Evolutionary conservation across 805 yeast genomes (phyloP), one percentile per base, ranked within the genome.

Genomic region (Pichia ethanolica): DNA sequence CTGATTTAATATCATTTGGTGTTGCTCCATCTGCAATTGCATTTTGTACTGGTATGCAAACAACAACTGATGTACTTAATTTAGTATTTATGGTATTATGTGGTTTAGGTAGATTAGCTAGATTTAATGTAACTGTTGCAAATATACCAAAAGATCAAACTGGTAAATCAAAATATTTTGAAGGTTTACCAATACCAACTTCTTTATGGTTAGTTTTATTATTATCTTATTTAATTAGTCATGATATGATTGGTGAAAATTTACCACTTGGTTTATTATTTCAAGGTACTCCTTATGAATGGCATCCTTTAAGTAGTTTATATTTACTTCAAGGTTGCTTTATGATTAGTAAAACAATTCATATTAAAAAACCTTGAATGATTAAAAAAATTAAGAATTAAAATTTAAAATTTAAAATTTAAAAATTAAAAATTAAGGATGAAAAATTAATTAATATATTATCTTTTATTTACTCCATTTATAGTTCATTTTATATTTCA

Each of bases 101-200:
- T 69, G 98, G 98, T 0, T 75, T 93, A 59, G 83, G 96, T 13
- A 81, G 99, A 67, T 76, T 93, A 58, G 99, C 99, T 7, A 78
- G 99, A 64, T 93, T 89, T 70, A 93, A 93, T 61, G 96, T 93
- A 47, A 88, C 97, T 1, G 95, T 93, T 7, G 84, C 90, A 44
- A 86, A 88, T 53, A 78, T 93, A 50, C 98, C 99, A 45, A 91
- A 91, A 69, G 97, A 90, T 65, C 71, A 77, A 48, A 67, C 76
- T 20, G 99, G 99, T 20, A 90, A 90, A 70, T 79, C 93, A 35
- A 82, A 86, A 63, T 91, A 82, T 70, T 93, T 93, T 66, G 99
- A 93, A 71, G 99, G 99, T 4, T 78, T 93, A 47, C 99, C 99
- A 10, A 89, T 93, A 56, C 99, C 99, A 49, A 81, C 95, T 2